phyloP scores from a whole-genome alignment of 1,284 basidiomycete species.

The Ustilago tritici region DNA sequence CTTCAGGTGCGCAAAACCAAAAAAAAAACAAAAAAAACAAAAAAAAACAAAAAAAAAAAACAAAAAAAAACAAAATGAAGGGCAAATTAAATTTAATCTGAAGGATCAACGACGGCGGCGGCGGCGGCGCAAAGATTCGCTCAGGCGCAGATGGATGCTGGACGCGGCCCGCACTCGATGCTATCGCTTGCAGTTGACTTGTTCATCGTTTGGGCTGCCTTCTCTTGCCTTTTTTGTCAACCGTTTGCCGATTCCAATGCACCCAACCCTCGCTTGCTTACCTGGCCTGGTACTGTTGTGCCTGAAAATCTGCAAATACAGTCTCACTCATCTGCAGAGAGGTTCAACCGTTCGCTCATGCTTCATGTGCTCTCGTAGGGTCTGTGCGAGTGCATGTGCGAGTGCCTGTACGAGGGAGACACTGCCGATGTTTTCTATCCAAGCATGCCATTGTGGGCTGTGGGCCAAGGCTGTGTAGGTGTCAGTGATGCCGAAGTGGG shows the following conservation, averaged over 20 bases:
- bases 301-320: slow-evolving; percentile 19
- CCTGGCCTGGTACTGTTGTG: neutral
- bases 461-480: neutral
- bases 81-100: neutral
- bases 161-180: neutral
- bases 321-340: slow-evolving; percentile 8
- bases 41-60: too few species aligned
- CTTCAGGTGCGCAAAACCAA: neutral
- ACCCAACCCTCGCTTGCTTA: neutral
- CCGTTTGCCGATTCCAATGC: neutral
- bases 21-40: too few species aligned
- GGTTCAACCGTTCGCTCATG: neutral
- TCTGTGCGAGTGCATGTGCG: neutral
- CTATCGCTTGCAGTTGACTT: neutral
- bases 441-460: neutral
- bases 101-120: neutral
- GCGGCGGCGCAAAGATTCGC: neutral
- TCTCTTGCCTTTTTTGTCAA: neutral
- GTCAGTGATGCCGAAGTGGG: neutral
- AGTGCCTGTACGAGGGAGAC: neutral
- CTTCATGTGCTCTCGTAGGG: neutral
- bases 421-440: neutral
- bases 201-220: neutral
- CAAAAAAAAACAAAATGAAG: neutral
- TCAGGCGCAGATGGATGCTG: neutral